Evolutionary conservation across 2,329 filamentous ascomycete species (phyloP), one percentile per base, ranked within the genome.

Genomic region (Camillea tinctor): DNA sequence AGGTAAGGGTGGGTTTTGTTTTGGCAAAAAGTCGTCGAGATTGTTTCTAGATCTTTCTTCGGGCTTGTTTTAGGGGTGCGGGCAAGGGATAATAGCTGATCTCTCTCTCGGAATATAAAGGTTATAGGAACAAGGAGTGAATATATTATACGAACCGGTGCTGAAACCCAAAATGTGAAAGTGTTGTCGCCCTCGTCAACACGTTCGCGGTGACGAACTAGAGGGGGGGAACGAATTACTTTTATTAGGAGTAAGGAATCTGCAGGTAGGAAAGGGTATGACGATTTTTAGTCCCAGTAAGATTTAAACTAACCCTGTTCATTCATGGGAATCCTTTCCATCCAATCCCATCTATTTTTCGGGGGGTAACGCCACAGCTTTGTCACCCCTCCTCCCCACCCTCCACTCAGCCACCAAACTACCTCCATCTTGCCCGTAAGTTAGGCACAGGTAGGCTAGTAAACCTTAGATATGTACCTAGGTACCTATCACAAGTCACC

Each of bases 61-160:
- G n/a, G n/a, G n/a, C n/a, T n/a, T n/a, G n/a, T n/a, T n/a, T n/a
- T 50, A 57, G 59, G 58, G 57, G 36, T 55, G 55, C 19, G 56
- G 50, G 44, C 36, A 55, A 11, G 3, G 26, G 8, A 9, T 11
- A 57, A 40, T 30, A 26, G 4, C 36, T 54, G 26, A 36, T 36
- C 36, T n/a, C n/a, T n/a, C n/a, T n/a, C n/a, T n/a, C n/a, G n/a
- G n/a, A n/a, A n/a, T n/a, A n/a, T n/a, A n/a, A n/a, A n/a, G n/a
- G n/a, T n/a, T n/a, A n/a, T n/a, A n/a, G n/a, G n/a, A n/a, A 30
- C 26, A 30, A 30, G 26, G 7, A 9, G 6, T 30, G 26, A 30
- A 30, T 30, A 30, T 30, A 26, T n/a, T 4, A 30, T 30, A 9
- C 13, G 26, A 44, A 44, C 2, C 11, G n/a, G 36, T 44, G 36